Evolutionary conservation across 176 grass and related monocot species (phyloP), one percentile per base, ranked within the genome.

Genomic region (Rhynchospora tenuis): DNA sequence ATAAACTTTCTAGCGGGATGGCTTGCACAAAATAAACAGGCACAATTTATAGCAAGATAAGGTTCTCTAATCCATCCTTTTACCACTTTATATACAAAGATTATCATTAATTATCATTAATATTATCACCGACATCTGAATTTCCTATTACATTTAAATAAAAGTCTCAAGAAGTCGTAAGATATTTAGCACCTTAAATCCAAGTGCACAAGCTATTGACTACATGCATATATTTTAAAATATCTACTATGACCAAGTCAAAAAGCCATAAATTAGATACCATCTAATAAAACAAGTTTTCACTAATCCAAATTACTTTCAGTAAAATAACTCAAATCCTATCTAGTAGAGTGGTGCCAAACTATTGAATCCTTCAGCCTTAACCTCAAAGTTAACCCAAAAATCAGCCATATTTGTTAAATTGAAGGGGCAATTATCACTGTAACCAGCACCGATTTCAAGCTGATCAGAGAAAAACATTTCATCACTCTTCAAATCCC

Each of bases 331-430:
- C 22, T 74, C 13, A 12, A 73, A 74, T 74, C 71, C 22, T 51
- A 74, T 7, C 71, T 56, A 77, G 26, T 77, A 77, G 45, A 56
- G 24, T 56, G 73, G 50, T 77, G 48, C 58, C 78, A 64, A 44
- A 81, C 3, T 82, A 19, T 67, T 82, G 43, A 52, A 68, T 19
- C 61, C 80, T 82, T 82, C 80, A 48, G 80, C 63, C 23, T 82
- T 82, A 17, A 82, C 61, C 61, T 82, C 80, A 65, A 51, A 82
- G 13, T 82, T 82, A 67, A 52, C 80, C 80, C 80, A 82, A 50
- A 54, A 54, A 33, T 82, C 80, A 45, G 80, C 80, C 80, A 82
- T 64, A 47, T 82, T 82, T 11, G 61, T 26, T 28, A 65, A 33
- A 67, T 64, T 50, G 1, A 51, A 26, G 43, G 50, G 47, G 63